A percentile compares a stretch with the other conserved stretches of the same genome.
Conservation (phyloP, 805 yeast genomes). For the Myxozyma neotropica region DNA sequence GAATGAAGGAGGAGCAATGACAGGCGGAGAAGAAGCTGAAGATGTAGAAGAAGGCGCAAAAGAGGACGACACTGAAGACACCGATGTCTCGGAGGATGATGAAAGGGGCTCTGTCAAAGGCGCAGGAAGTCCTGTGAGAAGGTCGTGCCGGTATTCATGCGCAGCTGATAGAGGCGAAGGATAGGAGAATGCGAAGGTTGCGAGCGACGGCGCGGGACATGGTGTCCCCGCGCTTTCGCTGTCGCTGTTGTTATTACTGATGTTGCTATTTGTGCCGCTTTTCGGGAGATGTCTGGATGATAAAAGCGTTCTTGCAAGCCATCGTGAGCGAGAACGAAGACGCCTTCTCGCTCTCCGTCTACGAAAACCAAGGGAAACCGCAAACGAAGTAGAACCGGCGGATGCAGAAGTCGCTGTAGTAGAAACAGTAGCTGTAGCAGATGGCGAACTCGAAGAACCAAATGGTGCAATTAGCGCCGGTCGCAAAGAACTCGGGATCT, state of each 20-base stretch:
- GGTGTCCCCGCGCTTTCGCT: too few species aligned
- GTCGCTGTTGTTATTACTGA: background rate
- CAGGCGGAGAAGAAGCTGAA: too few species aligned
- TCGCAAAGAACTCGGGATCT: conserved; percentile 7
- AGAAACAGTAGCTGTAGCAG: background rate
- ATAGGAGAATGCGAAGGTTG: conserved; percentile 12
- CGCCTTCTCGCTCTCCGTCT: conserved; percentile 9
- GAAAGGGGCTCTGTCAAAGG: too few species aligned
- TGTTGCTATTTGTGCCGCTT: background rate
- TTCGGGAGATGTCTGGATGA: background rate
- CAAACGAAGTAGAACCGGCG: background rate
- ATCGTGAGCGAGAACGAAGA: background rate
- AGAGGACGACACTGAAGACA: too few species aligned
- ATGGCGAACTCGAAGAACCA: background rate
- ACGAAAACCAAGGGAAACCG: conserved; percentile 1
- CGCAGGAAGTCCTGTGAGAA: background rate
- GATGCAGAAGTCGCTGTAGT: background rate
- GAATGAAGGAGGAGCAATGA: too few species aligned
- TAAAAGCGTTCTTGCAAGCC: too few species aligned
- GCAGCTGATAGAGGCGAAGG: conserved; percentile 26
- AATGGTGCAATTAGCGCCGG: background rate
- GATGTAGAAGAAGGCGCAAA: too few species aligned
- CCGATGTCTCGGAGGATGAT: too few species aligned
- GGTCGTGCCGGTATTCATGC: conserved; percentile 8
- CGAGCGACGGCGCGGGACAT: conserved; percentile 16